These are phyloP conservation scores for carrot (Daucus carota) DNA, from an alignment of 129 eudicot genomes.

Conservation along the genomic window DNA sequence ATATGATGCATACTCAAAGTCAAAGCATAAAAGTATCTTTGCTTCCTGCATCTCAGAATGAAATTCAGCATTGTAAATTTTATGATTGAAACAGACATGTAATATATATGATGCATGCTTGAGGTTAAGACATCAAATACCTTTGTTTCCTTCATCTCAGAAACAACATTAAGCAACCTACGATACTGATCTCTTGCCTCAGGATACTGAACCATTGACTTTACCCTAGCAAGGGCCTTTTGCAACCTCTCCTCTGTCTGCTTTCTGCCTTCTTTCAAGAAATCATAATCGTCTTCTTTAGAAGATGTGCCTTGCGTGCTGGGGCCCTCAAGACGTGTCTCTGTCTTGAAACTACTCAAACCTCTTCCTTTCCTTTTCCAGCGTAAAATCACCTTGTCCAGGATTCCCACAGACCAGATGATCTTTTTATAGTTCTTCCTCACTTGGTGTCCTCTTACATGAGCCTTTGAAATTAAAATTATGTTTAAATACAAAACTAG, in stretches of 20 bases:
- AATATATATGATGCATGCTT: not conserved
- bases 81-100: not conserved
- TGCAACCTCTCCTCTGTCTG: constrained; percentile 80
- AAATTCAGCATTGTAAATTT: constrained; percentile 35
- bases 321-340: constrained; percentile 41
- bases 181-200: constrained; percentile 93
- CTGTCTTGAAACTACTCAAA: constrained; percentile 81
- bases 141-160: constrained; percentile 69
- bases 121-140: constrained; percentile 23
- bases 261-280: constrained; percentile 85
- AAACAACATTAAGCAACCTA: constrained; percentile 81
- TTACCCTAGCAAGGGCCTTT: constrained; percentile 92
- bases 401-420: constrained; percentile 90
- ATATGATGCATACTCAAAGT: not conserved
- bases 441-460: constrained; percentile 96
- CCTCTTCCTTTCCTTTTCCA: constrained; percentile 98
- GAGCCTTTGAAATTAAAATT: constrained; percentile 45
- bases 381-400: constrained; percentile 88
- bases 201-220: constrained; percentile 95
- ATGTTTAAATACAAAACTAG: not conserved
- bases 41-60: constrained; percentile 26
- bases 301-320: constrained; percentile 24
- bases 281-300: constrained; percentile 85
- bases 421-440: constrained; percentile 78
- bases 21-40: constrained; percentile 32